Evolutionary conservation across 352 stramenopile species (phyloP).

Genomic region (Globisporangium paddicum): DNA sequence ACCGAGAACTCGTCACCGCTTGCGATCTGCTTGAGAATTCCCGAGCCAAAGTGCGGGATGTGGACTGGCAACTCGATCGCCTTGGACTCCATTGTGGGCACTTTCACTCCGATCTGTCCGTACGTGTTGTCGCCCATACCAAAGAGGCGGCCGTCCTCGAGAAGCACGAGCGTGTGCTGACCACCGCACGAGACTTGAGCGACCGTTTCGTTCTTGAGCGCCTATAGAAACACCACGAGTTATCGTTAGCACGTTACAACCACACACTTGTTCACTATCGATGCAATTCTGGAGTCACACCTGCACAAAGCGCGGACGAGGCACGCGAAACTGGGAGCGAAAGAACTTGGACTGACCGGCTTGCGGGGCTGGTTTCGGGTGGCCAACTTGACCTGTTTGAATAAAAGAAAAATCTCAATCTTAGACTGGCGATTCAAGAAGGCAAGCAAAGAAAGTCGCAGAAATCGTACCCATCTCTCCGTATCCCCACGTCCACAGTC

Average conservation of each 20-base stretch:
- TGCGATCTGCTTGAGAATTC: conserved; percentile 36
- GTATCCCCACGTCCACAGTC: conserved; percentile 74
- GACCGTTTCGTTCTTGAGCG: conserved; percentile 48
- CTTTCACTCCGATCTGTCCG: conserved; percentile 51
- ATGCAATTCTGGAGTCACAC: too few relatives aligned
- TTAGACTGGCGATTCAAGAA: not conserved
- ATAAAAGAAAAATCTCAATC: not conserved
- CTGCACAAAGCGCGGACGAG: conserved; percentile 63
- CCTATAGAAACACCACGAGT: conserved; percentile 19
- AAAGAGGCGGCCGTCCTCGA: conserved; percentile 54
- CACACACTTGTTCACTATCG: too few relatives aligned
- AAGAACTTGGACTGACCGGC: conserved; percentile 76
- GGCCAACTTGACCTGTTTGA: conserved; percentile 51
- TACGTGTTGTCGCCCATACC: conserved; percentile 74
- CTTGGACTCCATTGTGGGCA: conserved; percentile 26
- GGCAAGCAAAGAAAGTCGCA: not conserved
- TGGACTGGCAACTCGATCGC: conserved; percentile 35
- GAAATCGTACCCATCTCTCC: conserved; percentile 37
- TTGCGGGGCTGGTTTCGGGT: conserved; percentile 43
- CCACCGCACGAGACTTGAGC: conserved; percentile 59
- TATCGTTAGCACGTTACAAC: not conserved
- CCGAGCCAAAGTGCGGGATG: conserved; percentile 14
- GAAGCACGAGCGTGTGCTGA: conserved; percentile 65
- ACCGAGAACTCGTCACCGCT: conserved; percentile 69
- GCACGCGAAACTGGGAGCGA: conserved; percentile 67